Percentiles rank a stretch among this genome's conserved stretches.
Evolutionary conservation across 2,329 filamentous ascomycete genomes (phyloP).

Genomic region (Coniella lustricola): DNA sequence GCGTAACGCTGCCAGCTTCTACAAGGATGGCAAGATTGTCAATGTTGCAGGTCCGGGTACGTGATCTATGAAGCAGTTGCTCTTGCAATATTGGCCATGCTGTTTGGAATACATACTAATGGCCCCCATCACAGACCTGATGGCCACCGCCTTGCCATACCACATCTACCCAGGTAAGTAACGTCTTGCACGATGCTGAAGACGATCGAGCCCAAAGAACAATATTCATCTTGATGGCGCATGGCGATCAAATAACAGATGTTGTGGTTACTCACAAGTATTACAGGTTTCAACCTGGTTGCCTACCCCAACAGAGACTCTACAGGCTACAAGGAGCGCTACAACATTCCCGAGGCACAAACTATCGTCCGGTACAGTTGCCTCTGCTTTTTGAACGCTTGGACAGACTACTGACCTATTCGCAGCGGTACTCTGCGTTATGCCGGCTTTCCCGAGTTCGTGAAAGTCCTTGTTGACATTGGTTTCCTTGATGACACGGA

Average conservation of each 20-base stretch:
- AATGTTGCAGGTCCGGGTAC: constrained; percentile 43
- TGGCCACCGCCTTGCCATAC: constrained; percentile 84
- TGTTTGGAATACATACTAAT: background rate
- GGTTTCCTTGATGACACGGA: constrained; percentile 74
- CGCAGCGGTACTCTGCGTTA: constrained; percentile 75
- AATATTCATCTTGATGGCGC: background rate
- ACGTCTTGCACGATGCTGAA: background rate
- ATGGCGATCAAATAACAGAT: too few relatives aligned
- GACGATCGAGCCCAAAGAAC: background rate
- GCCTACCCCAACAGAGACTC: constrained; percentile 90
- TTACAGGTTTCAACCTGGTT: constrained; percentile 68
- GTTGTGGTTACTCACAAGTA: background rate
- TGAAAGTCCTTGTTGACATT: constrained; percentile 80
- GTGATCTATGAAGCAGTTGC: background rate
- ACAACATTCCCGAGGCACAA: constrained; percentile 72
- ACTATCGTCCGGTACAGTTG: background rate
- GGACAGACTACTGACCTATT: constrained; percentile 62
- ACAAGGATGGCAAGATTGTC: constrained; percentile 68
- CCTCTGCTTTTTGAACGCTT: background rate
- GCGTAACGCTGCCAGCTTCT: constrained; percentile 77
- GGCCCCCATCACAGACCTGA: constrained; percentile 52
- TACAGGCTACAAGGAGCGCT: constrained; percentile 79
- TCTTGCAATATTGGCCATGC: background rate
- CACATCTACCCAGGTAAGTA: constrained; percentile 68
- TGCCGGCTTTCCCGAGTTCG: constrained; percentile 83